Percentiles rank a stretch among this genome's conserved stretches.
These are phyloP conservation scores for Aureobasidium mangrovei DNA, from an alignment of 2,329 filamentous ascomycete species.

Conservation along the genomic window DNA sequence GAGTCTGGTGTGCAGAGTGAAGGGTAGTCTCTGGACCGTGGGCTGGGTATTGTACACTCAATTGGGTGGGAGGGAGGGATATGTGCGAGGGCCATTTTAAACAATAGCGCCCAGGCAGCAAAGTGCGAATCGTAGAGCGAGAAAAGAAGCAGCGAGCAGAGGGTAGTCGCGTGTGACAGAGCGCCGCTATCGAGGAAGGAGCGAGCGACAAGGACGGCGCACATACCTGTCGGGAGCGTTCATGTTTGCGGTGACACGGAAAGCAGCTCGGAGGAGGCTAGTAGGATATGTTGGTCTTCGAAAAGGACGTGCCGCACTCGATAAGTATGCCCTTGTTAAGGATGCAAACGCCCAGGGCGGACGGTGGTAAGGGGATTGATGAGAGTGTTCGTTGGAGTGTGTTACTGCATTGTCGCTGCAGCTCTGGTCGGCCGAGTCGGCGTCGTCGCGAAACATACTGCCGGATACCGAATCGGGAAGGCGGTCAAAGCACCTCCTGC, in stretches of 20 bases:
- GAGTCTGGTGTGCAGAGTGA: not conserved
- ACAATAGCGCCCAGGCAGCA: not conserved
- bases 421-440: not conserved
- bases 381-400: slow-evolving; percentile 4
- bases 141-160: not conserved
- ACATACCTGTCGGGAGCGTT: slow-evolving; percentile 47
- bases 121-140: not conserved
- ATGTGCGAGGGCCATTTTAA: not conserved
- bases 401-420: not conserved
- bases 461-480: not conserved
- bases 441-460: slow-evolving; percentile 4
- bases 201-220: slow-evolving; percentile 8
- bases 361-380: not conserved
- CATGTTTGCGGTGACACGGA: slow-evolving; percentile 30
- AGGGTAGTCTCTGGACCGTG: not conserved
- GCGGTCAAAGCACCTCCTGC: not conserved
- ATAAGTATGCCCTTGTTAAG: not conserved
- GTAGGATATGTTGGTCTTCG: slow-evolving; percentile 1
- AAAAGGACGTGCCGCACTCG: not conserved
- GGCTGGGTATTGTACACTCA: not conserved
- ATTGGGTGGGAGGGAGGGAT: not conserved
- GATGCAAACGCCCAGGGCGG: not conserved
- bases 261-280: not conserved
- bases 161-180: not conserved
- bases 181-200: not conserved